These are phyloP conservation scores for Psilocybe sp. DNA, from an alignment of 768 basidiomycete species.

Conservation along the genomic window DNA sequence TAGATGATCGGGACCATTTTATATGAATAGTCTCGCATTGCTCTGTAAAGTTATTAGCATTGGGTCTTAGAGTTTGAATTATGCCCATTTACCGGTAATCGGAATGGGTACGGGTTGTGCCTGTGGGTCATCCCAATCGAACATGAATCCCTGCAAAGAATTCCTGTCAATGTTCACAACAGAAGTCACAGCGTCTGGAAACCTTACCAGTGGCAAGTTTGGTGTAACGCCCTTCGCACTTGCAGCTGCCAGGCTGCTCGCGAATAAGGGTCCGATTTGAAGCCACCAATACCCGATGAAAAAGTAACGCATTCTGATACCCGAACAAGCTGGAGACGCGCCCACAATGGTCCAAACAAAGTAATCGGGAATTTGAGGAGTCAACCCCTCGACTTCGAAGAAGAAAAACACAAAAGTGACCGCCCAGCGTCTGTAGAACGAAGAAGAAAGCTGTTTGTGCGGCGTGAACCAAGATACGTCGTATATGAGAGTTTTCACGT, in stretches of 20 bases:
- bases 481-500: no score
- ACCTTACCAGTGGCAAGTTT: constrained; percentile 26
- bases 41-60: constrained; percentile 20
- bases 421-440: no score
- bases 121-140: constrained; percentile 31
- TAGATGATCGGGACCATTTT: constrained; percentile 34
- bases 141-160: constrained; percentile 37
- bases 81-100: constrained; percentile 29
- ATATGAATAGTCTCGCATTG: constrained; percentile 45
- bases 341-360: no score
- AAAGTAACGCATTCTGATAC: background rate
- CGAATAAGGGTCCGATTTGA: background rate
- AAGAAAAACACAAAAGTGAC: no score
- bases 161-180: no score
- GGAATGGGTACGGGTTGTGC: constrained; percentile 36
- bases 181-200: background rate
- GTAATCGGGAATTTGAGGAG: no score
- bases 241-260: background rate
- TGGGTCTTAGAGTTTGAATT: background rate
- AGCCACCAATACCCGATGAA: background rate
- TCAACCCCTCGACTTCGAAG: no score
- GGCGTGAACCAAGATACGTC: no score
- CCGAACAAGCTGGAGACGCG: no score
- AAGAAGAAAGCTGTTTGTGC: no score
- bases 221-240: constrained; percentile 12